phyloP scores from a whole-genome alignment of 192 early-diverging fungal genomes.

The Coemansia sp. region DNA sequence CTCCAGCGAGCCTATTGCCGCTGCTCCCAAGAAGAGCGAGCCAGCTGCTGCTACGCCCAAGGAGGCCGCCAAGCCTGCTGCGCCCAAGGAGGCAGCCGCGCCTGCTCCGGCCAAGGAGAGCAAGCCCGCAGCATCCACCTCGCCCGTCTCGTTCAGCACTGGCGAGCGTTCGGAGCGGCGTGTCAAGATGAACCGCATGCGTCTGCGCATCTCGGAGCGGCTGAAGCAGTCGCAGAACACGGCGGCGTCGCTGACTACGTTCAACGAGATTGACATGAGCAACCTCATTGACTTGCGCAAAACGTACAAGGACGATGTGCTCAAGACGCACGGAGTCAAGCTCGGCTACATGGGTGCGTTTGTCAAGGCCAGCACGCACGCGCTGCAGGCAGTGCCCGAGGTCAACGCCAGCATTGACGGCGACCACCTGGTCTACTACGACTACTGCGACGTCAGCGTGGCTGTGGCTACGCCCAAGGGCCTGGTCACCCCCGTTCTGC shows the following conservation, averaged over 20 bases:
- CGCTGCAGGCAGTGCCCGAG: constrained; percentile 86
- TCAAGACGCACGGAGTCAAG: constrained; percentile 94
- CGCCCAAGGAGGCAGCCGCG: constrained; percentile 23
- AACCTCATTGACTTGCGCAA: constrained; percentile 89
- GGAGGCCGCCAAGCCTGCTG: constrained; percentile 27
- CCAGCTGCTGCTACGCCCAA: constrained; percentile 52
- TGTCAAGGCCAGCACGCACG: constrained; percentile 84
- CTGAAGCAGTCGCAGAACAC: constrained; percentile 97
- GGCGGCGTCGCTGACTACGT: constrained; percentile 96
- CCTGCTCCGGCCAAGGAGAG: constrained; percentile 25
- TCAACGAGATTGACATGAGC: constrained; percentile 99
- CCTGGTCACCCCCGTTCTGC: constrained; percentile 93
- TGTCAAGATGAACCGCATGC: constrained; percentile 99
- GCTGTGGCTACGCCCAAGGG: constrained; percentile 99
- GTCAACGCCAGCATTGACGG: constrained; percentile 96
- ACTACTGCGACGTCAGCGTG: constrained; percentile 93
- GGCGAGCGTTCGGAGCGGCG: constrained; percentile 43
- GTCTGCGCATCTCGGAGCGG: constrained; percentile 86
- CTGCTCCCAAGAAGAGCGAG: constrained; percentile 42
- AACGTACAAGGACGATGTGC: constrained; percentile 90
- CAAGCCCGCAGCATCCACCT: constrained; percentile 19
- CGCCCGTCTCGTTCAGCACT: constrained; percentile 33
- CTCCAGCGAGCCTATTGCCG: constrained; percentile 22
- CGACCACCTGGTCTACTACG: constrained; percentile 86
- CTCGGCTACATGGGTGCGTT: constrained; percentile 99